Base-by-base conservation (phyloP, 164 flowering plant genomes). In the Stephania yunnanensis region DNA sequence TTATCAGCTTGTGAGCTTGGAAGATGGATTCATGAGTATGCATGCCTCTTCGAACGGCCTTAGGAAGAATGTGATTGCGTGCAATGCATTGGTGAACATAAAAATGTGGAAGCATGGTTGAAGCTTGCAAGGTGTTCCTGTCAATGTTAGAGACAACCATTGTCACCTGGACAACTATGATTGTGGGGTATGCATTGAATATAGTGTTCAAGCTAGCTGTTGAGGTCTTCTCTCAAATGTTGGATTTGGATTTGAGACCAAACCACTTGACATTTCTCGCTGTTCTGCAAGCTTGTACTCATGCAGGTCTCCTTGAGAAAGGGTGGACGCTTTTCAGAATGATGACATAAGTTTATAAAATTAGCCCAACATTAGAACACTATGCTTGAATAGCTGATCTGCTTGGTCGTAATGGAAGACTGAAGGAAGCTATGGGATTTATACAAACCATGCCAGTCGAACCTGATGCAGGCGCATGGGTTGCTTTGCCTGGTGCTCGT, bases 401-500 rank as follows among this genome's bases (percentile, higher is more conserved):
- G 80, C 85, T 89, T 65, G 95, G 91, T 30, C 83, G 89, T 19
- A 78, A 15, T 58, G 90, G 95, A 13, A 85, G 78, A 79, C 74
- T 91, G n/a, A 74, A 77, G 68, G 89, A 88, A 82, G 95, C 91
- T 6, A 20, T 85, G 65, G 83, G 83, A 53, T 81, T 89, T 29
- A 79, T 91, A 29, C 69, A 78, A 31, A 74, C 25, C n/a, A 88
- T 91, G 92, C 88, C 88, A 10, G 10, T 85, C 2, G 65, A 81
- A 77, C 91, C 92, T 55, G 91, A 88, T 82, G 85, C 86, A 11
- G 87, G 85, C 17, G 85, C 87, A 29, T 89, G 92, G 91, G 86
- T 25, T 89, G 74, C 90, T 29, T 68, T 90, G 79, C 90, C 89
- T 30, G 75, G 82, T 63, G 87, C 92, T 75, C 87, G 94, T 80